A percentile compares a stretch with the other conserved stretches of the same genome.
These are phyloP conservation scores for Lentinula sp. DNA, from an alignment of 768 basidiomycete species.

Conservation along the genomic window DNA sequence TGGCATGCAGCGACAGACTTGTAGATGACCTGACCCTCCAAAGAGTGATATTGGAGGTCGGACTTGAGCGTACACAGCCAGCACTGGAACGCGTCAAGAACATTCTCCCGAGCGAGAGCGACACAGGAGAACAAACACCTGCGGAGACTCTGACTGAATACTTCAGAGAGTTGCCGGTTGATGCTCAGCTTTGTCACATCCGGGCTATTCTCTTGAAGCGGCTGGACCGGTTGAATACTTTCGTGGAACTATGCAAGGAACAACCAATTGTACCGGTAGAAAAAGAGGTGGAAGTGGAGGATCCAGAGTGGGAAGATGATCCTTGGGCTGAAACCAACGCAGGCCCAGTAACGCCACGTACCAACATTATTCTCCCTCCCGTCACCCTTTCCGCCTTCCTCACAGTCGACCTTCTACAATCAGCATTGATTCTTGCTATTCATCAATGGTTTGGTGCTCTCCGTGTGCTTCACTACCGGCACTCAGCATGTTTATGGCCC, in stretches of 20 bases:
- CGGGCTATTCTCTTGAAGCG: conserved; percentile 66
- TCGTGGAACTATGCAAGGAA: conserved; percentile 49
- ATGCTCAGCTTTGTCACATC: conserved; percentile 59
- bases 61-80: conserved; percentile 50
- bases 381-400: conserved; percentile 65
- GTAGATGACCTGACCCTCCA: conserved; percentile 53
- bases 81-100: conserved; percentile 44
- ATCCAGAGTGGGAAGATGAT: conserved; percentile 73
- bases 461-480: conserved; percentile 48
- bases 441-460: conserved; percentile 54
- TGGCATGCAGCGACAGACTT: conserved; percentile 67
- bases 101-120: conserved; percentile 17
- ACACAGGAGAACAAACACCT: conserved; percentile 11
- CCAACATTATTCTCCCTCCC: conserved; percentile 26
- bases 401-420: conserved; percentile 43
- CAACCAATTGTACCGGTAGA: conserved; percentile 21
- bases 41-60: conserved; percentile 53
- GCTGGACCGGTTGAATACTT: conserved; percentile 70
- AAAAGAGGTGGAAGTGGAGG: conserved; percentile 28
- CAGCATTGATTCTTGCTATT: conserved; percentile 64
- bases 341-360: conserved; percentile 11
- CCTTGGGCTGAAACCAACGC: conserved; percentile 61
- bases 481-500: conserved; percentile 56
- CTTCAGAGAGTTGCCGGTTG: conserved; percentile 50
- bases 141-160: conserved; percentile 37